Base-by-base conservation (phyloP, 2,329 filamentous ascomycete species). In the Paraconiothyrium brasiliense region DNA sequence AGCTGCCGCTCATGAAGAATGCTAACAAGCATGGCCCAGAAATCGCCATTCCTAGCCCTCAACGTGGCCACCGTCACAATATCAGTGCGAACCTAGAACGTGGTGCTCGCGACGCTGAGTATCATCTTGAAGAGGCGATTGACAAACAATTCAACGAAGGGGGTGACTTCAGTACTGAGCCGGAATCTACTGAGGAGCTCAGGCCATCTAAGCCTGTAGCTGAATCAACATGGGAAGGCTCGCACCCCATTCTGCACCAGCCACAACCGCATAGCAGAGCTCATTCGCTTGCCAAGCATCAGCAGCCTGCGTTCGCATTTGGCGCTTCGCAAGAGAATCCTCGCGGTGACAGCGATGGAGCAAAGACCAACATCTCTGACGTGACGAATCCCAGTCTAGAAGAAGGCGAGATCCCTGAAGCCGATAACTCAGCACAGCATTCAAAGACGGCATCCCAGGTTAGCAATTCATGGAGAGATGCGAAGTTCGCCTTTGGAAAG, bases 101-200 rank as follows among this genome's bases (percentile, higher is more conserved):
- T 64, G 93, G 95, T 68, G 90, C 96, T 59, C 90, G 95, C 54
- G 91, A 94, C 72, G 90, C 92, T 4, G 92, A 97, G 71, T 94
- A 95, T 72, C 92, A 94, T 70, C 79, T 95, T 63, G 92, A 94
- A 74, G 89, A 93, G 74, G 89, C 92, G 63, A 88, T 94, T 64
- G 89, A 92, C 55, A 89, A 90, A 57, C 90, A 94, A 71, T 83
- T 94, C 52, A 90, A 94, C 62, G 90, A 93, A 67, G 90, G 91
- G 58, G 91, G 92, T 67, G 75, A 72, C 71, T 81, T 92, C 72
- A 92, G 88, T 70, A 90, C 89, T 1, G 88, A 79, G 62, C 70
- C 76, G 63, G 71, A 78, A 57, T 63, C 66, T 35, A 72, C 66
- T 32, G 60, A 65, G 16, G 68, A 75, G 43, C 65, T 74, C 59